These are phyloP conservation scores for Geotrichum bryndzae DNA, from an alignment of 1,139 yeast species.

Conservation along the genomic window DNA sequence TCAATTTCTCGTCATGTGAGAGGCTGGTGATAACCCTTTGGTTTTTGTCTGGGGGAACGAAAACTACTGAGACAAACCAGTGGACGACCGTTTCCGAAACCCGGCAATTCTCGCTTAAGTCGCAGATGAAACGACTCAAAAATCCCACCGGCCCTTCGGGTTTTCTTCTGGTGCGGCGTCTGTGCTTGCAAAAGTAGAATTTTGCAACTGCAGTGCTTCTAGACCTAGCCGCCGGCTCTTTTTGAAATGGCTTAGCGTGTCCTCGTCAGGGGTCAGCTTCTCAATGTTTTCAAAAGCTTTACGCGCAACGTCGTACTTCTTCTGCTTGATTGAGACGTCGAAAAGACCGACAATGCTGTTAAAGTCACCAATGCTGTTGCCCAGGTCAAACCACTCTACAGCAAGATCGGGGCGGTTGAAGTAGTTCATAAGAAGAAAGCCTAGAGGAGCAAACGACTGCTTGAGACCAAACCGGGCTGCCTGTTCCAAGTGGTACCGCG, in stretches of 20 bases:
- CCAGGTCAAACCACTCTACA: conserved; percentile 78
- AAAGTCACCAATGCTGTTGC: conserved; percentile 54
- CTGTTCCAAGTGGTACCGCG: conserved; percentile 66
- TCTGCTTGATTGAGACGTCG: conserved; percentile 38
- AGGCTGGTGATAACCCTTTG: background rate
- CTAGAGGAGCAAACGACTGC: conserved; percentile 71
- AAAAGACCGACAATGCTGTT: conserved; percentile 70
- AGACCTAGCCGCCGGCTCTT: conserved; percentile 5
- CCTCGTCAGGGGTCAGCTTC: conserved; percentile 9
- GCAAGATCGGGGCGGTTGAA: conserved; percentile 47
- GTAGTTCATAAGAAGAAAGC: conserved; percentile 60
- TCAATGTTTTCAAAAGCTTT: conserved; percentile 8
- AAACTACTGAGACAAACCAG: background rate
- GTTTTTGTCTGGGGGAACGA: background rate
- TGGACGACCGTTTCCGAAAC: background rate
- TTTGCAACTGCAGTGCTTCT: background rate
- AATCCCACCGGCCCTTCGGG: conserved; percentile 10
- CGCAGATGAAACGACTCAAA: background rate
- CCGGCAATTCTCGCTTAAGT: background rate
- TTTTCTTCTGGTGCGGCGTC: background rate
- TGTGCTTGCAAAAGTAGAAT: background rate
- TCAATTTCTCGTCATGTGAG: background rate
- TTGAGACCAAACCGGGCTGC: conserved; percentile 71
- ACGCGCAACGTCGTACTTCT: background rate
- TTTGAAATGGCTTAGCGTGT: conserved; percentile 6